phyloP scores from a whole-genome alignment of 768 basidiomycete genomes.

The Hygrocybe punicea region DNA sequence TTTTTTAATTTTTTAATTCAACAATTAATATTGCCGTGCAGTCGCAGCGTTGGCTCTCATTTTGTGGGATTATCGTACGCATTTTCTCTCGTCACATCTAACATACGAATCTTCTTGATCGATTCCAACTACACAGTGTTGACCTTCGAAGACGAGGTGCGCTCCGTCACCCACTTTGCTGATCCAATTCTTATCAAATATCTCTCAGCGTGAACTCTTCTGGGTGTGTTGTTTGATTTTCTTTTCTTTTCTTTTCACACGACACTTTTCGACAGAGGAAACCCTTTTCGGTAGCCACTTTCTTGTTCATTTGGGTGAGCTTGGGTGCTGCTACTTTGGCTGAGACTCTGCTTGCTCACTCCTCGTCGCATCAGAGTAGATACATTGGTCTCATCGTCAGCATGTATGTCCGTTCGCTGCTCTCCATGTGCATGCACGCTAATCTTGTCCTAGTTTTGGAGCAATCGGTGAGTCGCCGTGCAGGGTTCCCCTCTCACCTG shows the following conservation, averaged over 20 bases:
- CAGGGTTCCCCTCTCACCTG: too few relatives aligned
- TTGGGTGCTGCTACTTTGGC: background rate
- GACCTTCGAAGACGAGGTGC: conserved; percentile 3
- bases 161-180: background rate
- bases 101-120: background rate
- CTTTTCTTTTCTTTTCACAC: background rate
- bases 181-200: background rate
- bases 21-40: background rate
- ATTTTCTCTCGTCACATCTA: background rate
- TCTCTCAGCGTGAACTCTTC: conserved; percentile 1
- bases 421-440: too few relatives aligned
- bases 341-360: background rate
- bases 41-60: background rate
- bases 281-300: background rate
- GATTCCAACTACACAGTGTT: background rate
- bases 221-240: background rate
- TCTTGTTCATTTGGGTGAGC: conserved; percentile 5
- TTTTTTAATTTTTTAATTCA: background rate
- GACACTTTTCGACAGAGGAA: background rate
- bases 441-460: background rate
- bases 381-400: conserved; percentile 6
- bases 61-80: conserved; percentile 1
- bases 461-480: background rate
- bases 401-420: conserved; percentile 2
- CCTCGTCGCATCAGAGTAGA: conserved; percentile 3